Evolutionary conservation across 176 grass and related monocot species (phyloP).

Genomic region (Oryza officinalis): DNA sequence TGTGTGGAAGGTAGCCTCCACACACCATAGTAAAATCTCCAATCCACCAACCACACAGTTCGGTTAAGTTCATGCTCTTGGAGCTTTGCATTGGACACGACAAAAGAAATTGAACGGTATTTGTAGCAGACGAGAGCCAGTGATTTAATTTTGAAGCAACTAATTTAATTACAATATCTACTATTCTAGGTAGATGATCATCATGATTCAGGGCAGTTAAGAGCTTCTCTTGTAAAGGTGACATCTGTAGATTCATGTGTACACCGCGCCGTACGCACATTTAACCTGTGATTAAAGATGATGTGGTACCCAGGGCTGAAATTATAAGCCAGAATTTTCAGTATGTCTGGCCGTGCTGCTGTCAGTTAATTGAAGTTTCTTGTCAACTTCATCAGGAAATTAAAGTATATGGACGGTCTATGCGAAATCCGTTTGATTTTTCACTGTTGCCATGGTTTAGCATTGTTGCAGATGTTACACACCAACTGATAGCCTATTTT

Average conservation of each 20-base stretch:
- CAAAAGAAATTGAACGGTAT: constrained; percentile 10
- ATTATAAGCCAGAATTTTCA: not conserved
- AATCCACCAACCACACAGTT: not conserved
- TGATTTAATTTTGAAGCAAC: not conserved
- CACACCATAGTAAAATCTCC: constrained; percentile 19
- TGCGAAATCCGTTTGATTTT: not conserved
- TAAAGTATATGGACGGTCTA: not conserved
- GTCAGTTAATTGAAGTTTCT: not conserved
- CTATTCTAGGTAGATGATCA: not conserved
- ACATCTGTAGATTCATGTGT: constrained; percentile 36
- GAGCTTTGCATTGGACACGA: constrained; percentile 8
- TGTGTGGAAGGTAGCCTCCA: constrained; percentile 29
- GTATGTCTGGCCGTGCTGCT: not conserved
- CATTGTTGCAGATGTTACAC: not conserved
- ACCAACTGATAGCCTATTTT: not conserved
- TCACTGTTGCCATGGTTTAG: not conserved
- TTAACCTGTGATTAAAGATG: not conserved
- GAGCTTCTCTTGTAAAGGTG: not conserved
- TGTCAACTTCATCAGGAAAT: not conserved
- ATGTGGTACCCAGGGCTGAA: not conserved
- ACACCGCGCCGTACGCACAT: constrained; percentile 20
- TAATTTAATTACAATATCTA: not conserved
- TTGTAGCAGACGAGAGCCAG: constrained; percentile 17
- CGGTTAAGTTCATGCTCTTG: constrained; percentile 27
- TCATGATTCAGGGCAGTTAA: not conserved